Percentiles rank a stretch among this genome's conserved stretches.
These are phyloP conservation scores for Casuarina equisetifolia DNA, from an alignment of 306 rosid species.

Conservation along the genomic window DNA sequence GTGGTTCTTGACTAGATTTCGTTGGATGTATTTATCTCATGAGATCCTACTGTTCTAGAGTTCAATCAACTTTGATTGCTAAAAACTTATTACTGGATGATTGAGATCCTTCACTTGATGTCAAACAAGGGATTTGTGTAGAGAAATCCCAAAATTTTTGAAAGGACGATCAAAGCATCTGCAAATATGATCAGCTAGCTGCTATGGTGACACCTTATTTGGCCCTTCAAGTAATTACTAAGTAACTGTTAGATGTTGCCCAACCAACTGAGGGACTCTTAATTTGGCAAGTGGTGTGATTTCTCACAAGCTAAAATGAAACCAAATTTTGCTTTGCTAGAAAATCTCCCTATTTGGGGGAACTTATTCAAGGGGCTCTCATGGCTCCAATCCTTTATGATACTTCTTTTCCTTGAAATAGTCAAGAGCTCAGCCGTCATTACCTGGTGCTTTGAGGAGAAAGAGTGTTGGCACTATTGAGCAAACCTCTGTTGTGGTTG, in stretches of 20 bases:
- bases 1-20: not conserved
- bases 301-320: too few relatives aligned
- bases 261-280: too few relatives aligned
- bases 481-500: too few relatives aligned
- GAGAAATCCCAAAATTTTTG: not conserved
- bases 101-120: not conserved
- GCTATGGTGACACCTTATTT: not conserved
- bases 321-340: too few relatives aligned
- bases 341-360: too few relatives aligned
- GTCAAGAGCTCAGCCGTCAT: not conserved
- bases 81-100: not conserved
- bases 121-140: not conserved
- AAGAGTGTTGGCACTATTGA: not conserved
- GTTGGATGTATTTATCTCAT: not conserved
- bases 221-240: not conserved
- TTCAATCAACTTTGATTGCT: not conserved
- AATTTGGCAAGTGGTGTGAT: too few relatives aligned
- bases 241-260: too few relatives aligned
- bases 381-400: not conserved
- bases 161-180: not conserved
- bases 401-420: not conserved
- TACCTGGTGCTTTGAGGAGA: not conserved
- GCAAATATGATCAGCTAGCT: not conserved
- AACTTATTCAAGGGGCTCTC: too few relatives aligned
- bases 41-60: not conserved